Percentiles rank a stretch among this genome's conserved stretches.
These are phyloP conservation scores for Diaporthe citriasiana DNA, from an alignment of 2,329 filamentous ascomycete species.

Conservation along the genomic window DNA sequence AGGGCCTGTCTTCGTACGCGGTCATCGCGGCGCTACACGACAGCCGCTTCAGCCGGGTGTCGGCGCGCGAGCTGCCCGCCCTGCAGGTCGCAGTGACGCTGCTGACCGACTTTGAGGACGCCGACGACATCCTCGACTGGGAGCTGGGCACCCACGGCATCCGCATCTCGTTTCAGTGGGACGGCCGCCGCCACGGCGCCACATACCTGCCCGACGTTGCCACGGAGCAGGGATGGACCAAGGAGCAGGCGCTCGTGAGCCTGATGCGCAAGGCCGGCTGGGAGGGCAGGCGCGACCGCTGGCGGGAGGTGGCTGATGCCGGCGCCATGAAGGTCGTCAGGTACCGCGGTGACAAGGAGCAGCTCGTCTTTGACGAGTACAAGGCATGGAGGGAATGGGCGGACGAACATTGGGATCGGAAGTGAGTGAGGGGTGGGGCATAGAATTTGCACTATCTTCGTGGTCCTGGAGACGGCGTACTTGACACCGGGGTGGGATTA, in stretches of 20 bases:
- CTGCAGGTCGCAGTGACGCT: constrained; percentile 82
- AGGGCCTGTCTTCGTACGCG: constrained; percentile 84
- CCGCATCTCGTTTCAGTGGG: constrained; percentile 85
- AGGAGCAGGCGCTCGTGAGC: constrained; percentile 90
- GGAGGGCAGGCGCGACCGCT: constrained; percentile 83
- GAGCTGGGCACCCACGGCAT: constrained; percentile 87
- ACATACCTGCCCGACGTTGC: constrained; percentile 96
- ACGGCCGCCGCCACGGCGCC: constrained; percentile 80
- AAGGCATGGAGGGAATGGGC: constrained; percentile 85
- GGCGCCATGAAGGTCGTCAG: constrained; percentile 76
- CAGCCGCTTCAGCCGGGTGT: constrained; percentile 71
- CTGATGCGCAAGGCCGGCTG: constrained; percentile 96
- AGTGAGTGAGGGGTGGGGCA: neutral
- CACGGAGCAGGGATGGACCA: constrained; percentile 92
- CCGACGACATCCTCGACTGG: constrained; percentile 84
- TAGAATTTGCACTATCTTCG: neutral
- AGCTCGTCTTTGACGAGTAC: constrained; percentile 79
- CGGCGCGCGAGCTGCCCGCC: constrained; percentile 65
- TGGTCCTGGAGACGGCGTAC: neutral
- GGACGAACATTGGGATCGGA: constrained; percentile 50
- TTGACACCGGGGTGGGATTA: neutral
- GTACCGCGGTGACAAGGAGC: constrained; percentile 88
- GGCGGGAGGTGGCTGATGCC: constrained; percentile 77
- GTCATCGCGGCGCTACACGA: constrained; percentile 81
- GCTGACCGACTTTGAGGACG: constrained; percentile 86